Evolutionary conservation across 2,329 filamentous ascomycete species (phyloP), one percentile per base, ranked within the genome.

Genomic region (Leptosphaerulina australis): DNA sequence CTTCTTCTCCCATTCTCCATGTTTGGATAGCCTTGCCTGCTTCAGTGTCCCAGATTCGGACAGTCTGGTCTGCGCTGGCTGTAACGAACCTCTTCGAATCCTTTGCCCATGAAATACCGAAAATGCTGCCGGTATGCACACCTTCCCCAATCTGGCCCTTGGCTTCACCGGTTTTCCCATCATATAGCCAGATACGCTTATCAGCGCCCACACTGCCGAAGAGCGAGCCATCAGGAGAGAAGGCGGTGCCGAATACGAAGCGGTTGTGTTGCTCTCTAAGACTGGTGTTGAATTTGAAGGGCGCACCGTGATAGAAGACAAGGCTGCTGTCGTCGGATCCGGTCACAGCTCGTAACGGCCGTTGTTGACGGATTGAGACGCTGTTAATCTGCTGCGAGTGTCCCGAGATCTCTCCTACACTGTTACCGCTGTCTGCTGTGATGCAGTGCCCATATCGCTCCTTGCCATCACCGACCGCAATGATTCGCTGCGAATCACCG

Each of bases 251-350:
- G 64, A 93, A 89, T 14, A 97, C 86, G 71, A 95, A 97, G 54
- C 92, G 91, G 67, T 87, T 88, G 74, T 99, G 94, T 66, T 90
- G 81, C 14, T 83, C 87, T 54, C 86, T 80, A 37, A 87, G 80
- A 73, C 91, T 93, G n/a, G 82, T 87, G 69, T 91, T 90, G 79
- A 96, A 97, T 72, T 96, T 97, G 81, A 97, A 99, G 0, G 94
- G 94, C 0, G 89, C 89, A 5, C 94, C 93, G 67, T 97, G 90
- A 70, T 95, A 88, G 74, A 97, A 97, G 65, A 93, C 91, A 73
- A 96, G 79, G 69, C 86, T 89, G 68, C 86, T 89, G 72, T 97
- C 94, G 68, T 97, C 93, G 44, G 89, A 90, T 11, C 89, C 94
- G 1, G 94, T 97, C 10, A 90, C 91, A 5, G 94, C 94, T 53